These are phyloP conservation scores for Erodium maritimum DNA, from an alignment of 345 rosid genomes.

Conservation along the genomic window DNA sequence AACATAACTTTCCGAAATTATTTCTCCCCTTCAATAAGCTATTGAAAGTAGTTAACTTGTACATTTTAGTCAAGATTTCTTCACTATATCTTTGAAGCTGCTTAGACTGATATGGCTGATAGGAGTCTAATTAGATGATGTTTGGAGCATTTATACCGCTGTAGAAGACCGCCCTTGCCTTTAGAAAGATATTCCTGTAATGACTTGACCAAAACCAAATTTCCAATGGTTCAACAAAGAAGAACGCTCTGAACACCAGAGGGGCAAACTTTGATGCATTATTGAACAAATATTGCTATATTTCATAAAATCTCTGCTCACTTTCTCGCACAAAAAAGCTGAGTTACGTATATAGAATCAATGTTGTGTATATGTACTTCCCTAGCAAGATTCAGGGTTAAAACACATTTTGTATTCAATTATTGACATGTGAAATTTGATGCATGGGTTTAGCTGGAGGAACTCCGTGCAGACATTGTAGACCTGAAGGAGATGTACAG, in stretches of 20 bases:
- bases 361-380: not conserved
- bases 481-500: conserved; percentile 99
- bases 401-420: not conserved
- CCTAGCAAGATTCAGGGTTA: not conserved
- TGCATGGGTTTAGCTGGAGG: conserved; percentile 68
- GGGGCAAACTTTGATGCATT: not conserved
- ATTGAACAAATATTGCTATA: not conserved
- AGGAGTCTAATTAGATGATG: not conserved
- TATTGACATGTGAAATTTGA: conserved; percentile 9
- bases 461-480: conserved; percentile 85
- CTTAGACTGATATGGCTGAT: not conserved
- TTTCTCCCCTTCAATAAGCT: not conserved
- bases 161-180: not conserved
- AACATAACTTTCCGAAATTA: not conserved
- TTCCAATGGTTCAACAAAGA: not conserved
- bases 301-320: no score
- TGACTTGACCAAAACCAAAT: not conserved
- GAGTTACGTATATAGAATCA: no score
- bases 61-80: not conserved
- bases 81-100: not conserved
- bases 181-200: not conserved
- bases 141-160: not conserved
- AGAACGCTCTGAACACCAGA: not conserved
- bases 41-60: not conserved
- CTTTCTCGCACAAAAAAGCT: no score